These are phyloP conservation scores for Boletus edulis DNA, from an alignment of 768 basidiomycete genomes.

Conservation along the genomic window DNA sequence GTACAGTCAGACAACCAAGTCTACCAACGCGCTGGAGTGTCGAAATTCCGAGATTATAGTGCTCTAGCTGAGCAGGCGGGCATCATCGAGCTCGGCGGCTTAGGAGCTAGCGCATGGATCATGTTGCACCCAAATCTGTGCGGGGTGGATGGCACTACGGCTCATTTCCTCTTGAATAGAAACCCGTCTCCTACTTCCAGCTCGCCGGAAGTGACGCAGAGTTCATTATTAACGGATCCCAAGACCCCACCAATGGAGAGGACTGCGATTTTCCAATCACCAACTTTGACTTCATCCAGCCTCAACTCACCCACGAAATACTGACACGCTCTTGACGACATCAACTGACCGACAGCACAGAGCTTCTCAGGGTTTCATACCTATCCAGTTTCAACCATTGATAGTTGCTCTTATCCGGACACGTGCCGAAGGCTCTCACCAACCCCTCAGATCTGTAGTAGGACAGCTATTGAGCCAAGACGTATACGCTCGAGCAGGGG, in stretches of 20 bases:
- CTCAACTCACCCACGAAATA: background rate
- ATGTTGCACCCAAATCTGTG: constrained; percentile 27
- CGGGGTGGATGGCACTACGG: background rate
- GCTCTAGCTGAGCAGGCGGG: constrained; percentile 26
- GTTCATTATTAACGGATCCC: constrained; percentile 6
- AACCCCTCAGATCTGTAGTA: constrained; percentile 39
- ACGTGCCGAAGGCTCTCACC: constrained; percentile 30
- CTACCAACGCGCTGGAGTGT: constrained; percentile 28
- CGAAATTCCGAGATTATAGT: constrained; percentile 26
- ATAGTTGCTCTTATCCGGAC: constrained; percentile 33
- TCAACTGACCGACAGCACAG: background rate
- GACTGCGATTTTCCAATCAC: background rate
- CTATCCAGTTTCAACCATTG: constrained; percentile 27
- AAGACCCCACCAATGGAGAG: constrained; percentile 8
- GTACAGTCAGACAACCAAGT: constrained; percentile 21
- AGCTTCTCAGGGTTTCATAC: background rate
- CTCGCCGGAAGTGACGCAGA: constrained; percentile 6
- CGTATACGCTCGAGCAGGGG: constrained; percentile 40
- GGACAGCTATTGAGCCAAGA: constrained; percentile 31
- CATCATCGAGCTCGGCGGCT: constrained; percentile 25
- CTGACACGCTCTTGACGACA: background rate
- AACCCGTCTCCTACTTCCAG: constrained; percentile 16
- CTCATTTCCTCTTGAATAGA: background rate
- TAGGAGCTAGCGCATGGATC: constrained; percentile 22
- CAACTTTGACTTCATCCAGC: background rate